Evolutionary conservation across 495 filamentous ascomycete genomes (phyloP), one percentile per base, ranked within the genome.

Genomic region (Hapsidospora chrysogenum): DNA sequence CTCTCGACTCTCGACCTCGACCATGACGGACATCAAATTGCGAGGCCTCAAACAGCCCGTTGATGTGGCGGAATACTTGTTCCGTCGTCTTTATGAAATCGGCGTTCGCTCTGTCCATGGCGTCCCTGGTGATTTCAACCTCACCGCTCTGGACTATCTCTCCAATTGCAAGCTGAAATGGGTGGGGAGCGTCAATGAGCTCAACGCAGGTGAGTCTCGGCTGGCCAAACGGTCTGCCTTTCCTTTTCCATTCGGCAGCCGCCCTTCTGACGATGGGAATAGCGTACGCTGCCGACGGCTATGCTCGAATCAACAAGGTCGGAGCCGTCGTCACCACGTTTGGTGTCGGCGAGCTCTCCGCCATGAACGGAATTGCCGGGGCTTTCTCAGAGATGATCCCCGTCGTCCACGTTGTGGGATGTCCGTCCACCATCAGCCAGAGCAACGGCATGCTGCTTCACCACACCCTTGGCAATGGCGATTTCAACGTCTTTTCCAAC

Each of bases 391-490:
- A 92, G 53, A 69, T 70, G 40, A 73, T 84, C 1, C 78, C 81
- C 0, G 60, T 92, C 9, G 68, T 87, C 15, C 84, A 92, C 48
- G 81, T 92, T 35, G 81, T 92, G 21, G 84, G 84, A 2, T 68
- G 66, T 29, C 78, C 78, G 0, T 64, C 65, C 5, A 78, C 65
- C 20, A 48, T 61, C 29, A 65, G 69, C 4, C 74, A 79, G 47
- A 58, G 56, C 33, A 58, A 68, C 40, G 70, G 70, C 43, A 63
- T 75, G 50, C 60, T 92, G n/a, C 64, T 96, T 9, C 87, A 96
- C 51, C 87, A 96, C 55, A 92, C 86, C 1, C 74, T 96, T 10
- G 86, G 85, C 21, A 89, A 93, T 48, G 86, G 86, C 19, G 78
- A 89, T 49, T 89, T 80, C 54, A 72, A 79, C 37, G 81, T 80